Evolutionary conservation across 148 eudicot genomes (phyloP), one percentile per base, ranked within the genome.

Genomic region (Fallopia convolvulus): DNA sequence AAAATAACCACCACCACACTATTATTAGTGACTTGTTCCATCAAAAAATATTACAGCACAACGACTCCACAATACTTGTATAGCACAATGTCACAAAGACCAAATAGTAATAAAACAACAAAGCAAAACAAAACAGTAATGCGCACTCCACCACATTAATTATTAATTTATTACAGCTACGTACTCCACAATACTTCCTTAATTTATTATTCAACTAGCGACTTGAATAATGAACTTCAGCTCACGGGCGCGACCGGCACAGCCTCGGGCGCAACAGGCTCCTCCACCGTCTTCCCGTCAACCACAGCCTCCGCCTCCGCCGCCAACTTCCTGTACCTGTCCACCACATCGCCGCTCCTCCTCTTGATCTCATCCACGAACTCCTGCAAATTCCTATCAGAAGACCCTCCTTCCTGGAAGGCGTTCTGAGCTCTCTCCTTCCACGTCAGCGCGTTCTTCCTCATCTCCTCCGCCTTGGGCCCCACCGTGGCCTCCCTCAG

Each of bases 401-500:
- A 91, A 4, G 91, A 88, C 10, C 98, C 98, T 11, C 94, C 93
- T 4, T 89, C 90, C 11, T 83, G 81, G 77, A 89, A 84, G 8
- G 93, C 97, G 41, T 80, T 81, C 52, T 82, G 87, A n/a, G 97
- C 94, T 21, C 70, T 80, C 15, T 70, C 81, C 85, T 88, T 88
- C 94, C 91, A 88, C 77, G 79, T 85, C 46, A 82, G 47, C 18
- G 97, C 94, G 2, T 87, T 91, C 58, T 76, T 72, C 82, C 80
- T 90, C 82, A 91, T 88, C 81, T 88, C 92, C 15, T 8, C 80
- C 3, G 87, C 89, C 79, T 83, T 86, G 0, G 85, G 81, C 0
- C 94, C 92, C 0, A 53, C 75, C 0, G 84, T 85, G 2, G 90
- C 93, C 15, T 85, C 93, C 49, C 76, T 72, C 68, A 94, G 52